Percentiles rank a stretch among this genome's conserved stretches.
Conservation (phyloP, 2,329 filamentous ascomycete species). For the Aureobasidium musti region DNA sequence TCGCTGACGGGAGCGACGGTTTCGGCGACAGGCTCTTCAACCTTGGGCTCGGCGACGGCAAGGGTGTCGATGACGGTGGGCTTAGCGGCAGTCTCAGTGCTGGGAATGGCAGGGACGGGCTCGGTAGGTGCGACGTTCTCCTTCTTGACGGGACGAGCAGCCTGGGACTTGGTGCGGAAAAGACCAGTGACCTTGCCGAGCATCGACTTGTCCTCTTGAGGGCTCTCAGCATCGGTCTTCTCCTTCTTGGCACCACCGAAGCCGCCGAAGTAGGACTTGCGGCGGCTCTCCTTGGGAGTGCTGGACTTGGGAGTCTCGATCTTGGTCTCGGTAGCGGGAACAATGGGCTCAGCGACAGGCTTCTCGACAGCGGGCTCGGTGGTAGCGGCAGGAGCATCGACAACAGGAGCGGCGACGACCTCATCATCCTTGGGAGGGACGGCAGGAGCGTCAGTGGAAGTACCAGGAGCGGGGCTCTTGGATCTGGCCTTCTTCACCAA, state of each 20-base stretch:
- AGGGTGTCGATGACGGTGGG: constrained; percentile 14
- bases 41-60: constrained; percentile 30
- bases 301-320: constrained; percentile 27
- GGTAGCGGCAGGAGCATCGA: constrained; percentile 33
- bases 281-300: constrained; percentile 32
- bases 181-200: constrained; percentile 38
- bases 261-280: constrained; percentile 34
- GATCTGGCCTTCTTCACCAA: constrained; percentile 32
- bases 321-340: constrained; percentile 25
- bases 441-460: constrained; percentile 30
- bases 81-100: constrained; percentile 26
- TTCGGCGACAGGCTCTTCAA: constrained; percentile 34
- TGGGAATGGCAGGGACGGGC: constrained; percentile 22
- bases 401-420: constrained; percentile 30
- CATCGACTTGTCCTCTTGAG: constrained; percentile 33
- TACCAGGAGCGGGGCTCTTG: constrained; percentile 31
- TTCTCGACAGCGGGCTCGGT: constrained; percentile 32
- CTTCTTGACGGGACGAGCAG: constrained; percentile 43
- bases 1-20: constrained; percentile 38
- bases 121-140: constrained; percentile 42
- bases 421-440: constrained; percentile 35
- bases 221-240: constrained; percentile 36
- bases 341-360: constrained; percentile 29
- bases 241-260: constrained; percentile 32
- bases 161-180: constrained; percentile 48